phyloP scores from a whole-genome alignment of 2,329 filamentous ascomycete species.

The Colletotrichum sp. region DNA sequence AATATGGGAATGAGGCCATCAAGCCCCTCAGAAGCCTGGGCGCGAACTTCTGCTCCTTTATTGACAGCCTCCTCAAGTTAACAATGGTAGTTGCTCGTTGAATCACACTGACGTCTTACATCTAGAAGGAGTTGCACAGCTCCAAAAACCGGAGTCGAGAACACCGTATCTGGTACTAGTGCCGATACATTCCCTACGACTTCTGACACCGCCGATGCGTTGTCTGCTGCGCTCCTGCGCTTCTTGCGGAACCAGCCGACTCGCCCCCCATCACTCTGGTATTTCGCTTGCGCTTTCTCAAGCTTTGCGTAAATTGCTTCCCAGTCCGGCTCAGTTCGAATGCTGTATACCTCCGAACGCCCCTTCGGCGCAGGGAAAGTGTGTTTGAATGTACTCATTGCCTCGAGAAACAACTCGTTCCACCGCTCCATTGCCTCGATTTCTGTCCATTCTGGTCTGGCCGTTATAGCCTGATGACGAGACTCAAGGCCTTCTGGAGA shows the following conservation, averaged over 20 bases:
- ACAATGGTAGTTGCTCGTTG: neutral
- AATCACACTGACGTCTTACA: neutral
- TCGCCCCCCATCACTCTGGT: neutral
- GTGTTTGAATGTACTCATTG: neutral
- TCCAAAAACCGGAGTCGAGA: neutral
- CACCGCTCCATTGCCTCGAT: neutral
- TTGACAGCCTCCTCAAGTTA: neutral
- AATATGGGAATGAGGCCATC: neutral
- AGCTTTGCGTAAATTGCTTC: neutral
- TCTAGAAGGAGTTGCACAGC: neutral
- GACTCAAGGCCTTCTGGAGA: neutral
- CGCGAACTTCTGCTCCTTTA: neutral
- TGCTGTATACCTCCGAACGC: neutral
- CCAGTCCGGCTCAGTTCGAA: neutral
- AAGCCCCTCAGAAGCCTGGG: neutral
- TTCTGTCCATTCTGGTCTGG: neutral
- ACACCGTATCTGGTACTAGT: neutral
- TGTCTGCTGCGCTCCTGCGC: neutral
- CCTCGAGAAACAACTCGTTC: neutral
- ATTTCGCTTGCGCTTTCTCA: neutral
- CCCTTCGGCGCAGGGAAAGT: neutral
- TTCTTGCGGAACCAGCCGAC: neutral
- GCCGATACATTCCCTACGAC: neutral
- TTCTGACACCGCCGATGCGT: neutral
- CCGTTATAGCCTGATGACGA: neutral